A percentile compares a stretch with the other conserved stretches of the same genome.
Conservation (phyloP, 2,329 filamentous ascomycete genomes). For the Paraphoma chrysanthemicola region DNA sequence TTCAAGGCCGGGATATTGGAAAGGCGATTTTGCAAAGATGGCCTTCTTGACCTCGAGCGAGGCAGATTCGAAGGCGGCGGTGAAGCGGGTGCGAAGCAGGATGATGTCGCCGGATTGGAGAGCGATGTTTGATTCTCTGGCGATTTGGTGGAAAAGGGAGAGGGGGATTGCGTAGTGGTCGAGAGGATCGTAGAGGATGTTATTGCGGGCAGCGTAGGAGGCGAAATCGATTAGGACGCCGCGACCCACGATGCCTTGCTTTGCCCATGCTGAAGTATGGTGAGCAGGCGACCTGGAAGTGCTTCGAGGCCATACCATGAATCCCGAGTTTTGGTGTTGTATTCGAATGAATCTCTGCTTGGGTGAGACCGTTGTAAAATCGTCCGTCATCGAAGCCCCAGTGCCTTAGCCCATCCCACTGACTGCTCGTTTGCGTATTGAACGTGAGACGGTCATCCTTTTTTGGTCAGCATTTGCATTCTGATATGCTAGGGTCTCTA, state of each 20-base stretch:
- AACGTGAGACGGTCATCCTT: constrained; percentile 51
- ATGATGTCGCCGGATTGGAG: constrained; percentile 32
- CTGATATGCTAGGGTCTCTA: background rate
- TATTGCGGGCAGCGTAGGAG: constrained; percentile 21
- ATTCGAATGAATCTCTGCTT: constrained; percentile 23
- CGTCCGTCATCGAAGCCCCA: constrained; percentile 27
- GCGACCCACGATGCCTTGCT: constrained; percentile 28
- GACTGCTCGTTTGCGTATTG: constrained; percentile 63
- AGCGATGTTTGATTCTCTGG: constrained; percentile 18
- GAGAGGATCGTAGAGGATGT: constrained; percentile 25
- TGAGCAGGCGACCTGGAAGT: constrained; percentile 1
- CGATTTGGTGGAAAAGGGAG: constrained; percentile 19
- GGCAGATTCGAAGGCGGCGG: constrained; percentile 18
- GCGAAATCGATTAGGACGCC: constrained; percentile 32
- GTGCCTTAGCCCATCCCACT: constrained; percentile 58
- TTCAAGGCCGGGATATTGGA: constrained; percentile 28
- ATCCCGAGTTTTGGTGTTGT: constrained; percentile 24
- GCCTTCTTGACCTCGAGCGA: constrained; percentile 18
- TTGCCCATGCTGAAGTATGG: constrained; percentile 21
- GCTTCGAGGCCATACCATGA: constrained; percentile 14
- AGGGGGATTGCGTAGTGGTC: constrained; percentile 22
- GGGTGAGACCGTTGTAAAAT: constrained; percentile 29
- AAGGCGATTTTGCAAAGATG: constrained; percentile 24
- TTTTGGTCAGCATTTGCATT: background rate
- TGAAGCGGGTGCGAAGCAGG: constrained; percentile 26